Evolutionary conservation across 352 stramenopile species (phyloP).

Genomic region (Phytophthora colocasiae): DNA sequence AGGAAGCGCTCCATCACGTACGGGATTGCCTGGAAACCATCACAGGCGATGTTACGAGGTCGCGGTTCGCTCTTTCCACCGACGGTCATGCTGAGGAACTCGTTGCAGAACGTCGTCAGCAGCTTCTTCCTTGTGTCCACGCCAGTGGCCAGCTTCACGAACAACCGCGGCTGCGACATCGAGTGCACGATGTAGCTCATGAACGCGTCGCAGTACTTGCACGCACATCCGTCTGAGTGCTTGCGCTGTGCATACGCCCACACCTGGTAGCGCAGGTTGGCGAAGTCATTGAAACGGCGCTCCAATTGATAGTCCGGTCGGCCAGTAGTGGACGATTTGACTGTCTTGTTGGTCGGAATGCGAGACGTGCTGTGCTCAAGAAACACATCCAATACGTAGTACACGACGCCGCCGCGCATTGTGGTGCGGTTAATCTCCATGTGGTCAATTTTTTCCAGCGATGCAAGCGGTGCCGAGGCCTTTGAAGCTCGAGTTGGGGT

Average conservation of each 20-base stretch:
- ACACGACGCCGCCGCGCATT: conserved; percentile 51
- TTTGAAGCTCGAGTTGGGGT: conserved; percentile 34
- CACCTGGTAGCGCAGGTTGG: conserved; percentile 56
- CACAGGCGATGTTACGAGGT: conserved; percentile 39
- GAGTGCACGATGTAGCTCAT: conserved; percentile 64
- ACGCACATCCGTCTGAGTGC: conserved; percentile 36
- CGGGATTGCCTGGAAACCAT: conserved; percentile 49
- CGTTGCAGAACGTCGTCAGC: conserved; percentile 55
- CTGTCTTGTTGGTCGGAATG: conserved; percentile 62
- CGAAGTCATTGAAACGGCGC: conserved; percentile 62
- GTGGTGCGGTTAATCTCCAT: conserved; percentile 51
- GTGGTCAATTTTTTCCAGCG: conserved; percentile 48
- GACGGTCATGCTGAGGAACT: conserved; percentile 53
- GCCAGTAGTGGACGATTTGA: conserved; percentile 24
- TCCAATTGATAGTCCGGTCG: conserved; percentile 58
- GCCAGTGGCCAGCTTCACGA: conserved; percentile 50
- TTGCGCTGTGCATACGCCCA: conserved; percentile 56
- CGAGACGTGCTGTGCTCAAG: conserved; percentile 61
- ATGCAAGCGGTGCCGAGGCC: conserved; percentile 37
- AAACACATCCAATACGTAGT: conserved; percentile 67
- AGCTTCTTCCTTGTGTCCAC: conserved; percentile 51
- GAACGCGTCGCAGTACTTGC: conserved; percentile 57
- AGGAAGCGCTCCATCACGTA: conserved; percentile 58
- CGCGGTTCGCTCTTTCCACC: conserved; percentile 39
- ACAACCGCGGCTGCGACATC: conserved; percentile 56